Evolutionary conservation across 192 early-diverging fungal species (phyloP).

Genomic region (Podila epicladia): DNA sequence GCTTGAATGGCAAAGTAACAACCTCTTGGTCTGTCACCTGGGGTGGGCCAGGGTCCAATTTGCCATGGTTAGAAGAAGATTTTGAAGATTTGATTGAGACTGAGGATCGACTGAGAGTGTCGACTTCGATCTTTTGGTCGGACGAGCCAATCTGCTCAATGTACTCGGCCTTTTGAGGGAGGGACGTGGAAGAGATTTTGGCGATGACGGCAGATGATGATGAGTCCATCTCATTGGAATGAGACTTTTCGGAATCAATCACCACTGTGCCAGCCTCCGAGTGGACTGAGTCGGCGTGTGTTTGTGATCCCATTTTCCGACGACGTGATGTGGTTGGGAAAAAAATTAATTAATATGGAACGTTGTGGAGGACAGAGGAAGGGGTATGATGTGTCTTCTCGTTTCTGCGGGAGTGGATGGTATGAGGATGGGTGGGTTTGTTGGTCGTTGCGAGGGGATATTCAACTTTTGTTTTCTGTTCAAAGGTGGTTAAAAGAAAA

Average conservation of each 20-base stretch:
- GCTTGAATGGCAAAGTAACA: conserved; percentile 27
- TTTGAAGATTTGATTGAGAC: conserved; percentile 2
- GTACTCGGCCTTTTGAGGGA: conserved; percentile 11
- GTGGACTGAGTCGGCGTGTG: conserved; percentile 19
- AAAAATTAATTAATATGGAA: not conserved
- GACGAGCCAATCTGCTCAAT: conserved; percentile 6
- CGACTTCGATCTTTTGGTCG: conserved; percentile 6
- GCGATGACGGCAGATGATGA: conserved; percentile 7
- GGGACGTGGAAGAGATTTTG: not conserved
- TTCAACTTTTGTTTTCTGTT: no score
- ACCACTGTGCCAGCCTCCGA: conserved; percentile 39
- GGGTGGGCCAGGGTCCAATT: conserved; percentile 16
- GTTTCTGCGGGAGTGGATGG: no score
- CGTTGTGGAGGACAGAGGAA: not conserved
- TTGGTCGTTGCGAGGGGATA: not conserved
- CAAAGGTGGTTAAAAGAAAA: no score
- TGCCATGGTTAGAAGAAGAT: conserved; percentile 12
- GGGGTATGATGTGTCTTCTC: not conserved
- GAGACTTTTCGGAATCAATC: conserved; percentile 29
- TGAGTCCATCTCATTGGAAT: conserved; percentile 1
- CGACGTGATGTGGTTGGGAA: not conserved
- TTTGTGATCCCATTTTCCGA: conserved; percentile 8
- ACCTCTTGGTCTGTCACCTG: not conserved
- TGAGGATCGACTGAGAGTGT: no score
- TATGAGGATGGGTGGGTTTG: no score